phyloP scores from a whole-genome alignment of 176 grass and related monocot genomes.

The Leersia perrieri region DNA sequence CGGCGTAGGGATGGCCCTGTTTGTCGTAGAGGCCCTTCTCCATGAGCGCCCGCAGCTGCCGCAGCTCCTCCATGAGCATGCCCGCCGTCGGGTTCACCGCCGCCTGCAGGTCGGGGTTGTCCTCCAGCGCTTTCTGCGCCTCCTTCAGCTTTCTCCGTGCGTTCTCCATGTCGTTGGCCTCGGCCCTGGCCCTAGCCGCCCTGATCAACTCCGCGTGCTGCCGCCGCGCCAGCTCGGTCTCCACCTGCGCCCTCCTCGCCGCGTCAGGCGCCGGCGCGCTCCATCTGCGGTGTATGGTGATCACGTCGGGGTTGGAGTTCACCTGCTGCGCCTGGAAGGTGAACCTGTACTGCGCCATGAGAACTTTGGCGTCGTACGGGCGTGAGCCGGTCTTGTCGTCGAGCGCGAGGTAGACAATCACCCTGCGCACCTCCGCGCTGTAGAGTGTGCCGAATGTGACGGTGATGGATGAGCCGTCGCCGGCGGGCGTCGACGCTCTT shows the following conservation, averaged over 20 bases:
- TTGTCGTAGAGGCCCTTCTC: neutral
- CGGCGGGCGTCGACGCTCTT: neutral
- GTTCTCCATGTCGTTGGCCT: neutral
- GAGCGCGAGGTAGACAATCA: slow-evolving; percentile 14
- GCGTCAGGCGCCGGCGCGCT: neutral
- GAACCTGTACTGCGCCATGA: neutral
- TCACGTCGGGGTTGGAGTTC: neutral
- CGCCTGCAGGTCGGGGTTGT: neutral
- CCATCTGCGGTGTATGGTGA: neutral
- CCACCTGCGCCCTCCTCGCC: neutral
- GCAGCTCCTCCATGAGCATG: neutral
- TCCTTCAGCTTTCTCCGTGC: neutral
- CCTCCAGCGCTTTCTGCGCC: neutral
- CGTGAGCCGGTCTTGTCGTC: neutral
- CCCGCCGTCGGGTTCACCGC: neutral
- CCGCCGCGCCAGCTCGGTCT: neutral
- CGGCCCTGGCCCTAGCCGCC: neutral
- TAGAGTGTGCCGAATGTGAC: slow-evolving; percentile 22
- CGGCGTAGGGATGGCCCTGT: neutral
- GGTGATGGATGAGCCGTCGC: neutral
- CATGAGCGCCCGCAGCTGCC: neutral
- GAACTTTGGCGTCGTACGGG: neutral
- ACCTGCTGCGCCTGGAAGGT: neutral
- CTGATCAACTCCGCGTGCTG: neutral
- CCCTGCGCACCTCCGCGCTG: neutral